Evolutionary conservation across 352 stramenopile genomes (phyloP), one percentile per base, ranked within the genome.

Genomic region (Phytophthora sp.): DNA sequence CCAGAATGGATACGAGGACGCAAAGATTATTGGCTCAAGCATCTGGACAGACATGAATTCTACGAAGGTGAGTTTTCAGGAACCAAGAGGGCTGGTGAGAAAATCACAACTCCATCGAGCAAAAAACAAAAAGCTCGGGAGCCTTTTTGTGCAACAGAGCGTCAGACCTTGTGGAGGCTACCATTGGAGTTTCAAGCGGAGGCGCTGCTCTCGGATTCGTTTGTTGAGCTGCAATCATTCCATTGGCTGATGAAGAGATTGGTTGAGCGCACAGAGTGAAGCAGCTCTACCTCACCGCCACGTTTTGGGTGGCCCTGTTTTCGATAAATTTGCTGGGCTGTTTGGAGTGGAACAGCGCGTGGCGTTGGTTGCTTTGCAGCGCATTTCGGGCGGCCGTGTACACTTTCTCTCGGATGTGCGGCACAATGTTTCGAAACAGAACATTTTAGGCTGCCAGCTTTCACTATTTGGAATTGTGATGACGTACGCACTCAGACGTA

Each of bases 261-360:
- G 45, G 45, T 16, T 53, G 16, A 53, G 39, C 8, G 27, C 45
- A 39, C 24, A 41, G 27, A 27, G 45, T 53, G 45, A 53, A 38
- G 45, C 15, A 16, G 45, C 45, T 26, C n/a, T 53, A 16, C 45
- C 45, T 27, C 26, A 27, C 16, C 35, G 8, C 24, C 45, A 53
- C 39, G 45, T 39, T 26, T 41, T 53, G 26, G 45, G 45, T 27
- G n/a, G 16, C 26, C 15, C 26, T 27, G 27, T 53, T 39, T 27
- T 41, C 4, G 45, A 41, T 33, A 15, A 53, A n/a, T 39, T 18
- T 21, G 16, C 35, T 41, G 35, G 9, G 13, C 12, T 41, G 12
- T 41, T 18, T 41, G 35, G 12, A 6, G 16, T 1, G 12, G 9
- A 41, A 41, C 35, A 41, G 20, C 27, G 45, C 45, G 23, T 33